Evolutionary conservation across 2,329 filamentous ascomycete species (phyloP), one percentile per base, ranked within the genome.

Genomic region (Cladosporium sp.): DNA sequence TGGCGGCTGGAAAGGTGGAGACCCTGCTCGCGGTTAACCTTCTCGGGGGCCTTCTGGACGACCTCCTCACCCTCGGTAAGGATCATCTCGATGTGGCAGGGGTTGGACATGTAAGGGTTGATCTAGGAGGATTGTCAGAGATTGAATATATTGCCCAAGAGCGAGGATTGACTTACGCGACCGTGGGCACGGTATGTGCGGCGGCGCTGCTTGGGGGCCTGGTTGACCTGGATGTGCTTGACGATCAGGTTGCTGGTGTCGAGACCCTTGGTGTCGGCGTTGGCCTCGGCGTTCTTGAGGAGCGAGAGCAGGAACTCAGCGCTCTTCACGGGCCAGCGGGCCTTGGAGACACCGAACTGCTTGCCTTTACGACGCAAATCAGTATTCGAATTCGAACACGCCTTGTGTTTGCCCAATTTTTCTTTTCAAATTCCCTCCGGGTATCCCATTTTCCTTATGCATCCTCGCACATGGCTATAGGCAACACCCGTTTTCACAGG

Each of bases 221-320:
- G 93, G 88, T 98, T 98, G 83, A 98, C 93, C 82, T 98, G 93
- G 79, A 98, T 98, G 87, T 96, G 94, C 88, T 96, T 96, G 79
- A 98, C 88, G 72, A 97, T 78, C 72, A 98, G 82, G 83, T 94
- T 94, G 78, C 85, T 85, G 72, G 91, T 97, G 78, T 98, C 90
- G 70, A 95, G 88, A 69, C 91, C 90, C 83, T 95, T 95, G 75
- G 88, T 87, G 68, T 95, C 91, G 73, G 90, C 90, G 77, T 95
- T 95, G 79, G 90, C 85, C 82, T 95, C 90, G 64, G 90, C 90
- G 78, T 95, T 95, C 84, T 91, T 93, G 68, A 98, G 88, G 68
- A 98, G 89, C 72, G 86, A 88, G 76, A 96, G 85, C 60, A 98
- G 83, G 83, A 95, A 95, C 81, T 96, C 85, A 76, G 94, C 94